Evolutionary conservation across 352 stramenopile species (phyloP), one percentile per base, ranked within the genome.

Genomic region (Albugo laibachii): DNA sequence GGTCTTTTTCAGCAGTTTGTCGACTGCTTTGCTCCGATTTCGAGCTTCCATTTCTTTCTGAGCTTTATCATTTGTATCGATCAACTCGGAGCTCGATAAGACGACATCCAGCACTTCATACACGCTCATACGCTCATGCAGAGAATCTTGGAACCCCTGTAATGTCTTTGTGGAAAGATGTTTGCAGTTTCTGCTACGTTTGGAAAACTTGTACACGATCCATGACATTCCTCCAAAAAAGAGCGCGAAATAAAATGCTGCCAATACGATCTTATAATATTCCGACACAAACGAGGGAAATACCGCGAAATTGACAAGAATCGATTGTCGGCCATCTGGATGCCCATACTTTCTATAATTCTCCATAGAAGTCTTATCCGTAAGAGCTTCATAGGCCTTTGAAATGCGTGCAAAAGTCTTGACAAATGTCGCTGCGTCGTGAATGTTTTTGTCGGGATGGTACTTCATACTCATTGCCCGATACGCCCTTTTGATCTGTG

Each of bases 301-400:
- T 40, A 83, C 78, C 13, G 69, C 72, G 47, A 83, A 75, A 41
- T 80, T 56, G 54, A 85, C 68, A 12, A 81, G 62, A 56, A 77
- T 66, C n/a, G 77, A 76, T 57, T 83, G 71, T 10, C 50, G 67
- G 6, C 78, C 78, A 44, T 92, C 78, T 14, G 78, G 78, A 49
- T 92, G 78, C 19, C 78, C 78, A 48, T 71, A 88, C 44, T 79
- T 79, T 41, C 60, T 64, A 52, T 76, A 92, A 50, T 92, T 92
- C 34, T 71, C 62, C 27, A 88, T 87, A 21, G 59, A 67, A 2
- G 53, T 48, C 2, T 65, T 60, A 58, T 88, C 65, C 13, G 78
- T 88, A 40, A 92, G 70, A 41, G 78, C 73, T 53, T 92, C 78
- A 57, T 92, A 92, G 4, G 78, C 78, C 53, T 92, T 92, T 36